Evolutionary conservation across 495 filamentous ascomycete species (phyloP).

Genomic region (Aspergillus leporis): DNA sequence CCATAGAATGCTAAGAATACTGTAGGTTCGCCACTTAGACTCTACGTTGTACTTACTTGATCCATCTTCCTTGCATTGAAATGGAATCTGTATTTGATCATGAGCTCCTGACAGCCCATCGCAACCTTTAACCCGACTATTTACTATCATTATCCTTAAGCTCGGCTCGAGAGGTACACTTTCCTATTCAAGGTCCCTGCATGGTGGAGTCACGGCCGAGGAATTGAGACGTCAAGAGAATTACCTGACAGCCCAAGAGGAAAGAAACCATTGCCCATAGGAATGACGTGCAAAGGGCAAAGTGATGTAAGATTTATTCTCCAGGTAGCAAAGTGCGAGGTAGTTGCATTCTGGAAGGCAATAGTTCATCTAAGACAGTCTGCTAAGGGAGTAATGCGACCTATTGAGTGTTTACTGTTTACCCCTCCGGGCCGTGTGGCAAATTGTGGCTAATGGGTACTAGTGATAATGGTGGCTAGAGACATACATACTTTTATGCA

Average conservation of each 20-base stretch:
- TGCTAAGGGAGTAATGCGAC: neutral
- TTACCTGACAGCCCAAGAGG: neutral
- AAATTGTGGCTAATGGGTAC: constrained; percentile 3
- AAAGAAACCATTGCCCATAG: neutral
- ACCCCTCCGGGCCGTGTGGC: neutral
- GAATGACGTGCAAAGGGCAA: neutral
- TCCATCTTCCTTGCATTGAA: neutral
- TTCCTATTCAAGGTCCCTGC: neutral
- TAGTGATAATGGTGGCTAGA: too few species aligned
- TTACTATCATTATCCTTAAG: neutral
- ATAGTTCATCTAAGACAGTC: neutral
- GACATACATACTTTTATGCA: neutral
- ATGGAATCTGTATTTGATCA: neutral
- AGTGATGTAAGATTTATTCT: neutral
- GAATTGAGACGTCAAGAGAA: neutral
- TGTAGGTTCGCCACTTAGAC: neutral
- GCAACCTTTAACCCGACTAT: neutral
- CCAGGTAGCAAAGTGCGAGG: neutral
- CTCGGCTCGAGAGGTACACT: neutral
- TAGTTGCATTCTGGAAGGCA: neutral
- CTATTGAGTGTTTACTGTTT: neutral
- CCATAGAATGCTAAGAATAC: neutral
- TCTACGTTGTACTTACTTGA: neutral
- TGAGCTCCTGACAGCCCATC: neutral
- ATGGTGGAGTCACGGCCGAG: neutral